Percentiles rank a stretch among this genome's conserved stretches.
These are phyloP conservation scores for Pseudopyricularia cyperi DNA, from an alignment of 2,329 filamentous ascomycete species.

Conservation along the genomic window DNA sequence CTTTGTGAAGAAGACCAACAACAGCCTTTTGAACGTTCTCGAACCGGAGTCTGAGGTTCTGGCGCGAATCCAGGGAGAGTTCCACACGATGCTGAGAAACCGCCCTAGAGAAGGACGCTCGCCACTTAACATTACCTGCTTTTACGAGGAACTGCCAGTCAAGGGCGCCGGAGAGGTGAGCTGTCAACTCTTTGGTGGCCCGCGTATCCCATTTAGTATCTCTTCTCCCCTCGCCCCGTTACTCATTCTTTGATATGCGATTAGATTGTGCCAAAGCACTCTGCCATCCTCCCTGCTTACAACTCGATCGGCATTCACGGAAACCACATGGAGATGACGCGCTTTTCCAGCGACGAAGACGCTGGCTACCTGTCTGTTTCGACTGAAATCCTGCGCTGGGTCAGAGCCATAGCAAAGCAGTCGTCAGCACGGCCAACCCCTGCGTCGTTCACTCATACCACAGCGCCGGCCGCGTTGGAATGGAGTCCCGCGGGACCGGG, in stretches of 20 bases:
- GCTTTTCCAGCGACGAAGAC: conserved; percentile 10
- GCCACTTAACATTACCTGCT: conserved; percentile 16
- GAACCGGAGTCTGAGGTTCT: conserved; percentile 14
- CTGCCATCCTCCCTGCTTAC: conserved; percentile 17
- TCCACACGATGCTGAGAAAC: conserved; percentile 14
- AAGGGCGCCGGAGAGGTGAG: conserved; percentile 1
- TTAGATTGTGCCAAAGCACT: conserved; percentile 15
- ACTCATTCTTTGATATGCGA: conserved; percentile 9
- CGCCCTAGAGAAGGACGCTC: conserved; percentile 5
- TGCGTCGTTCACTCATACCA: background rate
- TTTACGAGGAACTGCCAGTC: conserved; percentile 20
- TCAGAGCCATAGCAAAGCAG: background rate
- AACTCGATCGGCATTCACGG: conserved; percentile 14
- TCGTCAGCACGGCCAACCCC: background rate
- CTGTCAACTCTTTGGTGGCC: conserved; percentile 12
- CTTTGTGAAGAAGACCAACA: conserved; percentile 18
- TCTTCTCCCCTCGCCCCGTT: background rate
- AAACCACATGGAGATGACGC: conserved; percentile 14
- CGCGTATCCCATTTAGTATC: conserved; percentile 11
- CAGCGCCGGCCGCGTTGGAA: background rate
- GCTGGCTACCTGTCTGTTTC: conserved; percentile 11
- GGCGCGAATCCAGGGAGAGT: conserved; percentile 12
- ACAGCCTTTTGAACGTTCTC: conserved; percentile 14
- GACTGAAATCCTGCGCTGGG: conserved; percentile 11
- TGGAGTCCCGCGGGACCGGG: background rate